A percentile compares a stretch with the other conserved stretches of the same genome.
Conservation (phyloP, 1,139 yeast species). For the Hyphopichia khmerensis region DNA sequence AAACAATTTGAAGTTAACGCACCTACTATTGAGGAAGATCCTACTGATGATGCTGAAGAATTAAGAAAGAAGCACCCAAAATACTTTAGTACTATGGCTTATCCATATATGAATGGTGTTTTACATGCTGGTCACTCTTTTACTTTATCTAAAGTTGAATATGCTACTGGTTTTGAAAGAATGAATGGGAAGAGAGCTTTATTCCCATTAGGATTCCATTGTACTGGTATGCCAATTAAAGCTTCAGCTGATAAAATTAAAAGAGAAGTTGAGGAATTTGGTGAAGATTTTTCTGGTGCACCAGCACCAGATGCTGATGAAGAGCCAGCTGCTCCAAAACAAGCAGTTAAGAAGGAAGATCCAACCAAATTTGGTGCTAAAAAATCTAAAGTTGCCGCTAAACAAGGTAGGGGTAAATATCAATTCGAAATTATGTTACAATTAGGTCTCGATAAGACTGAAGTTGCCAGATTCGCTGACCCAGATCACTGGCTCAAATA, state of each 20-base stretch:
- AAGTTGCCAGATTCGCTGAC: conserved; percentile 85
- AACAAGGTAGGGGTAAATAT: conserved; percentile 89
- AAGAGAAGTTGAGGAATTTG: conserved; percentile 90
- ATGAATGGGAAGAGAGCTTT: conserved; percentile 91
- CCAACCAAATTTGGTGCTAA: conserved; percentile 88
- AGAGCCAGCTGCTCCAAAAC: conserved; percentile 25
- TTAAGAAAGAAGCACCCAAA: conserved; percentile 82
- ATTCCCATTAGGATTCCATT: conserved; percentile 97
- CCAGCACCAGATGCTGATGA: conserved; percentile 59
- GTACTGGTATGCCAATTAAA: conserved; percentile 99
- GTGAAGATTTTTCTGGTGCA: conserved; percentile 73
- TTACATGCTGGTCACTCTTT: conserved; percentile 97
- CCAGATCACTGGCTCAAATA: conserved; percentile 83
- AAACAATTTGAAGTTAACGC: conserved; percentile 86
- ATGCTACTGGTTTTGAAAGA: conserved; percentile 90
- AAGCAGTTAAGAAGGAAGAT: conserved; percentile 57
- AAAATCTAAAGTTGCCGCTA: conserved; percentile 89
- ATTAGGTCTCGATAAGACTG: conserved; percentile 80
- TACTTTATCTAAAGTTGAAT: conserved; percentile 93
- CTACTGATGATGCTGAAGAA: conserved; percentile 63
- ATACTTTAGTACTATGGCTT: conserved; percentile 92
- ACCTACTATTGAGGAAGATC: conserved; percentile 67
- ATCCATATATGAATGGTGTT: conserved; percentile 98
- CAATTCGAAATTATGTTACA: conserved; percentile 97
- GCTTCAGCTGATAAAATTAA: conserved; percentile 95